A percentile compares a stretch with the other conserved stretches of the same genome.
phyloP scores from a whole-genome alignment of 1,284 basidiomycete genomes.

The Chiua sp. region DNA sequence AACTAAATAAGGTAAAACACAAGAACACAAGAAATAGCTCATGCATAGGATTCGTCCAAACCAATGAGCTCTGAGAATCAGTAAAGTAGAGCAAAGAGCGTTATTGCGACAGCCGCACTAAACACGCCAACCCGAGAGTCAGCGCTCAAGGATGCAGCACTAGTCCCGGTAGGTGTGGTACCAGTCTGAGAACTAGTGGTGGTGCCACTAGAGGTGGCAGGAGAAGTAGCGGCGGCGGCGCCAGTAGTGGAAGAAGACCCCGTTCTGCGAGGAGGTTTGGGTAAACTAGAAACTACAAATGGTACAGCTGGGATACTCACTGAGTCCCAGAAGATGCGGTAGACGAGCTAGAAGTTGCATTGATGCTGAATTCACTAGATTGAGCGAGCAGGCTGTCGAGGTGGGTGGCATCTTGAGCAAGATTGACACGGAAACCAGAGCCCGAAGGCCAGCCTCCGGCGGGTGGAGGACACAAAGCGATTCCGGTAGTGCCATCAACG shows the following conservation, averaged over 20 bases:
- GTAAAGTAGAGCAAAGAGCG: conserved; percentile 24
- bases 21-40: neutral
- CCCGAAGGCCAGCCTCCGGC: conserved; percentile 64
- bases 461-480: conserved; percentile 51
- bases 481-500: conserved; percentile 49
- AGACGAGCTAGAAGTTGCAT: conserved; percentile 26
- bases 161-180: conserved; percentile 31
- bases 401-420: conserved; percentile 55
- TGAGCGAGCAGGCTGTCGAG: conserved; percentile 66
- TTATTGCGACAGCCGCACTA: conserved; percentile 34
- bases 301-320: conserved; percentile 21
- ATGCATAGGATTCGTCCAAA: neutral
- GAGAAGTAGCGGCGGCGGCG: conserved; percentile 19
- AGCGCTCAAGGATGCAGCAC: conserved; percentile 34
- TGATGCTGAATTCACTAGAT: conserved; percentile 63
- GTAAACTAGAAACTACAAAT: conserved; percentile 3
- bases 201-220: conserved; percentile 15
- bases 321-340: neutral
- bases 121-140: conserved; percentile 35
- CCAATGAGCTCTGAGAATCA: conserved; percentile 15
- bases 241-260: conserved; percentile 31
- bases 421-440: conserved; percentile 67
- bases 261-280: conserved; percentile 21
- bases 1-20: neutral
- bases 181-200: conserved; percentile 22